Base-by-base conservation (phyloP, 2,329 filamentous ascomycete species). In the Fusarium miscanthi region DNA sequence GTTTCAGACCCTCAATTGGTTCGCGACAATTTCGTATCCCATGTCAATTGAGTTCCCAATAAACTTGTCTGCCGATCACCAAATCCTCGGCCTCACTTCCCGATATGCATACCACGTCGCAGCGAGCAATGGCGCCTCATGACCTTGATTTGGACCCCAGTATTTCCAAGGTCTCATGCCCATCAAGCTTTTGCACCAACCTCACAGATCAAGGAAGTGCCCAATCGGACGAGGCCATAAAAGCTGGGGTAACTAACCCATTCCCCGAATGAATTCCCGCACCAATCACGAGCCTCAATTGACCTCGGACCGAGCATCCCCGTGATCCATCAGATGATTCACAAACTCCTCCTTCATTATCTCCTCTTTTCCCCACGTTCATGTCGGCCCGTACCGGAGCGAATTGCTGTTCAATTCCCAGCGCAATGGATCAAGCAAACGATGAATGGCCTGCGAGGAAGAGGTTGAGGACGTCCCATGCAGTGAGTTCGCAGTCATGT, bases 381-480 rank as follows among this genome's bases (percentile, higher is more conserved):
- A 33, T 49, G 40, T 80, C 80, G 79, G 78, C 68, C 80, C 81
- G 81, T 70, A 62, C 77, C 78, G 78, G 79, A 75, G 71, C 78
- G 78, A 78, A 41, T 53, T 48, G 49, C 46, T 63, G 30, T 62
- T 51, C 43, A n/a, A 13, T 59, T 65, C 54, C 65, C 69, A 69
- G 51, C 35, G 54, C 63, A 54, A 70, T 80, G 73, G 77, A 82
- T 45, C 74, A 78, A 57, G 51, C 59, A 59, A 68, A 63, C 43
- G 74, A 73, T 48, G 74, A 76, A 66, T 81, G 82, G 71, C 79
- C 79, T 51, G 58, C 77, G 31, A 80, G 83, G 59, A 84, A 84
- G 74, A 80, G 83, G 45, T 73, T 84, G 60, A 78, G 83, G 59
- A 84, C 83, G 27, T 84, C 82, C 43, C 83, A 84, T 78, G 83